phyloP scores from a whole-genome alignment of 2,329 filamentous ascomycete species.

The Pleoardoris graminearum region DNA sequence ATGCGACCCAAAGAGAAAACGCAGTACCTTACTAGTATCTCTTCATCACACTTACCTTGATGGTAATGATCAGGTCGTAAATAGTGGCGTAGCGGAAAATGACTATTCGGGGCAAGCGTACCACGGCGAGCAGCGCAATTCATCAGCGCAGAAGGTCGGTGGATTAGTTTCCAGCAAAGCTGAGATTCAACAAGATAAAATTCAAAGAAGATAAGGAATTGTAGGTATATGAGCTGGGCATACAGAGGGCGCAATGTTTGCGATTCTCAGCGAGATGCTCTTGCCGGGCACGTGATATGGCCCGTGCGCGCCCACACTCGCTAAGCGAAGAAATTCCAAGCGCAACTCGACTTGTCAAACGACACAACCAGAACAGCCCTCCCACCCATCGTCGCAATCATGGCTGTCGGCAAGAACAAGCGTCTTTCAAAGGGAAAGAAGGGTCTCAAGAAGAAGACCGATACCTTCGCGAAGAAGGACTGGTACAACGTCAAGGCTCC shows the following conservation, averaged over 20 bases:
- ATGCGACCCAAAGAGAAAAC: no score
- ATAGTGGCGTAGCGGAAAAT: no score
- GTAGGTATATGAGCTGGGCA: no score
- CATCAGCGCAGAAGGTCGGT: no score
- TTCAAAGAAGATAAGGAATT: neutral
- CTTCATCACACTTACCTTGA: no score
- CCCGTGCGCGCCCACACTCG: conserved; percentile 17
- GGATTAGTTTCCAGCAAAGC: no score
- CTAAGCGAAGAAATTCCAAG: conserved; percentile 11
- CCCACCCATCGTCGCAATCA: conserved; percentile 62
- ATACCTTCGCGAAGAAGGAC: conserved; percentile 98
- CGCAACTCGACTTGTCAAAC: conserved; percentile 22
- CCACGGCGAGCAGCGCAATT: no score
- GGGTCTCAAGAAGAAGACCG: conserved; percentile 99
- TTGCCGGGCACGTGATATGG: conserved; percentile 17
- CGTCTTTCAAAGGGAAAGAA: conserved; percentile 99
- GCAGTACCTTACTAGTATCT: no score
- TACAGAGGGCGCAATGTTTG: conserved; percentile 1
- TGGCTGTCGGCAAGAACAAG: conserved; percentile 98
- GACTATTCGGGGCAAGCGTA: no score
- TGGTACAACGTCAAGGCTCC: conserved; percentile 99
- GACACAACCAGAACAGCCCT: conserved; percentile 36
- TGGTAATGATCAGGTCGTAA: no score
- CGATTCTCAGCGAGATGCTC: neutral
- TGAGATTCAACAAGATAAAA: no score